phyloP scores from a whole-genome alignment of 805 yeast genomes.

The Kurtzmaniella cleridarum region DNA sequence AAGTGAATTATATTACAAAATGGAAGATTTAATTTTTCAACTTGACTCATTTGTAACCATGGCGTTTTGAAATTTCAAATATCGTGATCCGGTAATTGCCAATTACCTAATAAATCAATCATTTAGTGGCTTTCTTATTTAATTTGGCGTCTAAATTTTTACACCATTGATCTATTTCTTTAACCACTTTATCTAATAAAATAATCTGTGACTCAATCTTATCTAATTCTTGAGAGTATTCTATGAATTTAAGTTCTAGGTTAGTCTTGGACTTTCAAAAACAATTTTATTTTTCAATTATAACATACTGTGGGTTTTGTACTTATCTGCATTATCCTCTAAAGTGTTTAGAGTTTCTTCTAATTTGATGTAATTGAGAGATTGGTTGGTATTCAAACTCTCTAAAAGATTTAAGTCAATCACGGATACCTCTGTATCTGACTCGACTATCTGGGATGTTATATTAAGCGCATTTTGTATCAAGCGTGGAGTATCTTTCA shows the following conservation, averaged over 20 bases:
- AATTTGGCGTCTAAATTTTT: slow-evolving; percentile 46
- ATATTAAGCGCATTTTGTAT: slow-evolving; percentile 24
- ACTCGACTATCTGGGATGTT: slow-evolving; percentile 28
- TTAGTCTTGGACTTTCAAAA: no score
- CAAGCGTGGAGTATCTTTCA: slow-evolving; percentile 24
- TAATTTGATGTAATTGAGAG: slow-evolving; percentile 44
- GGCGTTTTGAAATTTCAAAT: no score
- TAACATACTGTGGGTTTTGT: slow-evolving; percentile 21
- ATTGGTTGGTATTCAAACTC: slow-evolving; percentile 54
- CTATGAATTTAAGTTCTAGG: neutral
- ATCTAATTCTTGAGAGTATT: slow-evolving; percentile 13
- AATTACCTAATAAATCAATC: no score
- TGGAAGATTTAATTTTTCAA: no score
- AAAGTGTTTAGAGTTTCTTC: slow-evolving; percentile 36
- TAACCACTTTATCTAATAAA: slow-evolving; percentile 40
- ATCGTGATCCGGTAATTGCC: no score
- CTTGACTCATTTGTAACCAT: no score
- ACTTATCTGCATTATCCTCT: slow-evolving; percentile 34
- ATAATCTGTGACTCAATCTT: slow-evolving; percentile 30
- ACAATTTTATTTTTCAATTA: no score
- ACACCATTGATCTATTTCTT: slow-evolving; percentile 61
- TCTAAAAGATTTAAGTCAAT: slow-evolving; percentile 45
- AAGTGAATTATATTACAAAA: no score
- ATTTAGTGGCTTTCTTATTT: neutral
- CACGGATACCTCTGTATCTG: slow-evolving; percentile 38